Evolutionary conservation across 1,139 yeast species (phyloP), one percentile per base, ranked within the genome.

Genomic region (Meyerozyma sp.): DNA sequence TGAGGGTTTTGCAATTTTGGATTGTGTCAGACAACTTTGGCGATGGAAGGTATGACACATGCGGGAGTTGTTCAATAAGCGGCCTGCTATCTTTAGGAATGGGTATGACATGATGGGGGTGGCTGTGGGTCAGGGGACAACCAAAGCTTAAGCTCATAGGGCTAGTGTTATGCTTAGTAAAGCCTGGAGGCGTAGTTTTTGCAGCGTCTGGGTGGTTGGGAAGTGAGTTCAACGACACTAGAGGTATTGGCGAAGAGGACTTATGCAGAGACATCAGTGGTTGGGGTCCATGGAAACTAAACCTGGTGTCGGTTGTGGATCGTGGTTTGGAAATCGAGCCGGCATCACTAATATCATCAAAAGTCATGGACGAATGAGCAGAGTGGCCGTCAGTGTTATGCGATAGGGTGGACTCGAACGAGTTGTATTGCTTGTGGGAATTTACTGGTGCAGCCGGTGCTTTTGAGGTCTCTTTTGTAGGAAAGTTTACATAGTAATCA

Each of bases 1-100:
- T 52, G 27, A 84, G 58, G 18, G 67, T 52, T 40, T 64, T 59
- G 7, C 57, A 57, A 25, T 52, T 36, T 27, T 43, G 32, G 1
- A 46, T 42, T 23, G 42, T 30, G 16, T 34, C 20, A 6, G 32
- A 23, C 10, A n/a, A 11, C 25, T 8, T 14, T 18, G 8, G 11
- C 9, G 23, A 20, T 14, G 26, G 25, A 28, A 20, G 14, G 27
- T 28, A 7, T 11, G 13, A 5, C 14, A 40, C 32, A 34, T 13
- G 20, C 6, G 32, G 5, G 13, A 34, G 37, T 18, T 10, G 37
- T 21, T 34, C 20, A 10, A 38, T 28, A 20, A 38, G 13, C 28
- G 25, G 40, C 9, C 38, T 16, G 28, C 39, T 27, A 14, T 36
- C 30, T n/a, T 41, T 32, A 7, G 43, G 45, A 16, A 35, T 11